Conservation (phyloP, 2,329 filamentous ascomycete species). For the Alternaria triticimaculans region DNA sequence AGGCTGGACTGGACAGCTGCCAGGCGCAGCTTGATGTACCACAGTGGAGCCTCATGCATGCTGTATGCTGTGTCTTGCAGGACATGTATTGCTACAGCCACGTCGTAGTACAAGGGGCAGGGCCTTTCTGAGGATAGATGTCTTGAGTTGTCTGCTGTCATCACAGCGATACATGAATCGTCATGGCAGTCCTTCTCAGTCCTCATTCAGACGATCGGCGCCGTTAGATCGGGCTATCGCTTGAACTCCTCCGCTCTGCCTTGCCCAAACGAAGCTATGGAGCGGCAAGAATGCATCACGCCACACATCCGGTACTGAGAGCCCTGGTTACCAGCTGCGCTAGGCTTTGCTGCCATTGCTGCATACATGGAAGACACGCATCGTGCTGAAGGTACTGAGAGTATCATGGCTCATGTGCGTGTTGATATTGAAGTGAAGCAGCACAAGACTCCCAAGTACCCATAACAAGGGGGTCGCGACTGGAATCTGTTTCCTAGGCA, state of each 20-base stretch:
- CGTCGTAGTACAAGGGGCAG: neutral
- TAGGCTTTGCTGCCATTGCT: neutral
- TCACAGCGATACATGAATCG: neutral
- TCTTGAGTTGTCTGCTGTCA: neutral
- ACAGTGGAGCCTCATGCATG: neutral
- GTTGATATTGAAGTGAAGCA: neutral
- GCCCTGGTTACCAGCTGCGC: neutral
- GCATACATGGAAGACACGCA: neutral
- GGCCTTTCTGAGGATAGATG: neutral
- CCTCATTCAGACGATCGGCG: neutral
- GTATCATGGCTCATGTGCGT: too few relatives aligned
- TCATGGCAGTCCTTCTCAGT: neutral
- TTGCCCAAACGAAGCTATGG: neutral
- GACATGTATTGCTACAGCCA: neutral
- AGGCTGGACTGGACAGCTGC: neutral
- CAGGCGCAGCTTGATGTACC: neutral
- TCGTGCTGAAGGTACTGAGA: neutral
- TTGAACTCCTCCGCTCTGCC: neutral
- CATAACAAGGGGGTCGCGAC: neutral
- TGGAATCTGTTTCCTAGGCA: neutral
- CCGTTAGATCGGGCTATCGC: neutral
- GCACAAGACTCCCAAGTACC: neutral
- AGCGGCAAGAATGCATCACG: neutral
- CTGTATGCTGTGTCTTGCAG: neutral
- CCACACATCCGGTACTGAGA: neutral